Percentiles rank a stretch among this genome's conserved stretches.
Conservation (phyloP, 225 moss, liverwort and hornwort species). For the Pseudoscleropodium purum region DNA sequence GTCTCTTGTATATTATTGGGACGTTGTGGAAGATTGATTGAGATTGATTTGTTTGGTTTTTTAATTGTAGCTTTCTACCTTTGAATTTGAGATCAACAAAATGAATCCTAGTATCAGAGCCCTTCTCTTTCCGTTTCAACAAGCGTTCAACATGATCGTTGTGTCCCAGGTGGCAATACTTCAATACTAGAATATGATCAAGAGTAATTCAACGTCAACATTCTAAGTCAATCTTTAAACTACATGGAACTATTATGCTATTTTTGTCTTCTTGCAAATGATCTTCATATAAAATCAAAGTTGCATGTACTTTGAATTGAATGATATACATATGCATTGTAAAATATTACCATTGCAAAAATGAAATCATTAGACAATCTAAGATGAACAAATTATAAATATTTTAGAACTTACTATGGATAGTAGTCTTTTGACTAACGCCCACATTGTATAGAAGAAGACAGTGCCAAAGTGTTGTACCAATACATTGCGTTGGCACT, state of each 20-base stretch:
- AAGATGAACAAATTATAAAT: background rate
- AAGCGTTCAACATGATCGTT: slow-evolving; percentile 10
- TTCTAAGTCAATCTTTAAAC: fast-evolving
- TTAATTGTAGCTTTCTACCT: slow-evolving; percentile 1
- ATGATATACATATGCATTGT: background rate
- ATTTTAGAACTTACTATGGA: background rate
- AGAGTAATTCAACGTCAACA: background rate
- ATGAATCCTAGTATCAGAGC: background rate
- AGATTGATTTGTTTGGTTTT: background rate
- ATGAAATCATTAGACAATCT: background rate
- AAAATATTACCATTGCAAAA: background rate
- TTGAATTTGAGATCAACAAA: slow-evolving; percentile 4
- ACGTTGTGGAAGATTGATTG: slow-evolving; percentile 6
- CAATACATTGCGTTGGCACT: background rate
- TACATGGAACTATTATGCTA: background rate
- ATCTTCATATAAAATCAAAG: background rate
- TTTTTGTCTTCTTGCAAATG: background rate
- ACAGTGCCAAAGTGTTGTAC: background rate
- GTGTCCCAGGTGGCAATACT: slow-evolving; percentile 14
- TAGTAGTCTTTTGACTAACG: background rate
- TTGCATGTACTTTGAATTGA: background rate
- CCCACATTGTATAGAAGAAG: background rate
- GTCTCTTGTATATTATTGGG: slow-evolving; percentile 13
- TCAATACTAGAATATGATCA: slow-evolving; percentile 12
- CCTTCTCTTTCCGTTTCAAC: background rate